Evolutionary conservation across 768 basidiomycete genomes (phyloP).

Genomic region (Amanita fuliginea): DNA sequence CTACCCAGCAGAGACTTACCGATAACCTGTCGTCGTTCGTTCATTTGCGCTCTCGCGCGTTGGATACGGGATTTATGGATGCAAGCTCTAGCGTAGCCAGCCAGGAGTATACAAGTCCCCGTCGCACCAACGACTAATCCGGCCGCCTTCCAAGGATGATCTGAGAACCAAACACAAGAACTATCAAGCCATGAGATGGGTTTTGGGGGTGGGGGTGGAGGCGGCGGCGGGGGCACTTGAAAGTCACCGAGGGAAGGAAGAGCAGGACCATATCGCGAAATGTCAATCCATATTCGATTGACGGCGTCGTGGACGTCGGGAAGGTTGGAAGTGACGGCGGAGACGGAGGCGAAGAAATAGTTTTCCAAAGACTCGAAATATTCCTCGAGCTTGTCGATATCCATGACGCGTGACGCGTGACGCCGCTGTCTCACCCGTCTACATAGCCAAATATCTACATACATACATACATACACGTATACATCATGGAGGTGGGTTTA

Average conservation of each 20-base stretch:
- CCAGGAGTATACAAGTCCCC: slow-evolving; percentile 47
- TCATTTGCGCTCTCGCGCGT: slow-evolving; percentile 32
- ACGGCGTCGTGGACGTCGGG: slow-evolving; percentile 55
- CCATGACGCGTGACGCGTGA: slow-evolving; percentile 9
- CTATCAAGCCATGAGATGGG: slow-evolving; percentile 34
- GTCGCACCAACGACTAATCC: slow-evolving; percentile 45
- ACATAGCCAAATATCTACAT: neutral
- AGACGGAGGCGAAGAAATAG: slow-evolving; percentile 43
- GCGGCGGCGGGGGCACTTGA: slow-evolving; percentile 50
- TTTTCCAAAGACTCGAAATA: slow-evolving; percentile 59
- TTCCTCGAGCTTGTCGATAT: slow-evolving; percentile 49
- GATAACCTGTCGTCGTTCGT: slow-evolving; percentile 56
- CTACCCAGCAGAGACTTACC: slow-evolving; percentile 29
- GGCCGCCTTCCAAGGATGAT: slow-evolving; percentile 52
- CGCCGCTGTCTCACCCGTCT: neutral
- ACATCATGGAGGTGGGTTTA: slow-evolving; percentile 37
- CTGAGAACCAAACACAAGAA: slow-evolving; percentile 38
- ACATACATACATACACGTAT: neutral
- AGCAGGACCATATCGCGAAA: slow-evolving; percentile 70
- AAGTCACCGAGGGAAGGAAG: slow-evolving; percentile 62
- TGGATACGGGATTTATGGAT: slow-evolving; percentile 24
- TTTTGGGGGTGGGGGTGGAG: slow-evolving; percentile 48
- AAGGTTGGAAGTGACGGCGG: slow-evolving; percentile 46
- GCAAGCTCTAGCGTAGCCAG: slow-evolving; percentile 37
- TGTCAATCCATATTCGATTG: slow-evolving; percentile 66